Evolutionary conservation across 2,329 filamentous ascomycete genomes (phyloP).

Genomic region (Calonectria pseudoreteaudii): DNA sequence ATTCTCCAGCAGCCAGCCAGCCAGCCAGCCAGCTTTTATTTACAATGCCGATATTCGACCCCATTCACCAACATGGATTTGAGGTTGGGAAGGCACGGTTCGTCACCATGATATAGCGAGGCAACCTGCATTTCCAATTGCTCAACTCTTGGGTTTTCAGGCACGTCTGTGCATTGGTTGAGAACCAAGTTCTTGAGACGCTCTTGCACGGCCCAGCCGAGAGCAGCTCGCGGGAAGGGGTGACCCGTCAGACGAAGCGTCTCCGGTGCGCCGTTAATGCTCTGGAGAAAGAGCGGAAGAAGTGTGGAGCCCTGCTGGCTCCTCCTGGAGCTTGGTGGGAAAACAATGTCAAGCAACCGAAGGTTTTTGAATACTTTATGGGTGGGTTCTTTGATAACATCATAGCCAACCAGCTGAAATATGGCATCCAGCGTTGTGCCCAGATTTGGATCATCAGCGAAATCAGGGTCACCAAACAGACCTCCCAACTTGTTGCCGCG

Average conservation of each 20-base stretch:
- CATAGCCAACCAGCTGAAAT: neutral
- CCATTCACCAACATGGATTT: neutral
- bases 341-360: conserved; percentile 9
- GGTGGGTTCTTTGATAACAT: neutral
- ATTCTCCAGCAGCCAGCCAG: neutral
- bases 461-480: neutral
- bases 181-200: conserved; percentile 5
- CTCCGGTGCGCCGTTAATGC: conserved; percentile 5
- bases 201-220: neutral
- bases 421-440: neutral
- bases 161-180: conserved; percentile 1
- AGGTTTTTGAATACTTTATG: neutral
- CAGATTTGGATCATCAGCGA: neutral
- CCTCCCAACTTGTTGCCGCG: neutral
- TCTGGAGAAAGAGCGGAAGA: neutral
- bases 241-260: neutral
- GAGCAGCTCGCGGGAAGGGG: neutral
- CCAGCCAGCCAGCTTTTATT: neutral
- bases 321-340: neutral
- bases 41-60: neutral
- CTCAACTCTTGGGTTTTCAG: neutral
- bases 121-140: neutral
- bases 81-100: neutral
- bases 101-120: neutral
- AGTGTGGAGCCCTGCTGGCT: neutral